Base-by-base conservation (phyloP, 2,329 filamentous ascomycete species). In the Penicillium sp. region DNA sequence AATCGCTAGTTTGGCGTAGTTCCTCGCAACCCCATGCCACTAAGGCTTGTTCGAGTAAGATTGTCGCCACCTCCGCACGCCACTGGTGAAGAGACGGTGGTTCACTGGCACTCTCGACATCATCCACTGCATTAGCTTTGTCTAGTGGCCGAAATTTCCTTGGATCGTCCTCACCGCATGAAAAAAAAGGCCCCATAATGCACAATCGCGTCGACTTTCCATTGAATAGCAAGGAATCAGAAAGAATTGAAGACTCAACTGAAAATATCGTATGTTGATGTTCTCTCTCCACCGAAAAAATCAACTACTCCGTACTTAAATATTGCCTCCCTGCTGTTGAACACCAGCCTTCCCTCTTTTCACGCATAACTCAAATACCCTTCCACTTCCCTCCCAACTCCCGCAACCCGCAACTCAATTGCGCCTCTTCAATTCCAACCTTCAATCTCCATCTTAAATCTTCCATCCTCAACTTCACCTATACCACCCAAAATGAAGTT, bases 401-500 rank as follows among this genome's bases (percentile, higher is more conserved):
- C 18, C 18, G 18, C 18, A 18, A 18, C 13, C n/a, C n/a, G 13
- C 34, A n/a, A 36, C 34, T 36, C 13, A 34, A 34, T 14, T 34
- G 18, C 31, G 24, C 24, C 24, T 27, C 18, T 34, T n/a, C 27
- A 32, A 43, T 18, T 18, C 18, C 18, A 18, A 18, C 18, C 18
- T 18, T 18, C 18, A 18, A 18, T 18, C 18, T 18, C 18, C 18
- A 18, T 18, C 18, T 18, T 18, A 18, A 18, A 18, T 18, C 29
- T 10, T 47, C 21, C 47, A 32, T 40, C 9, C 41, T 45, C 3
- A 21, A 11, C n/a, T n/a, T 16, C 44, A 22, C 21, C n/a, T 34
- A 31, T 24, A 29, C 5, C 36, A 44, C 16, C 21, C 51, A 63
- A 46, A 29, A 71, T 72, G 69, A 69, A 68, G 50, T 56, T 72